Evolutionary conservation across 768 basidiomycete genomes (phyloP).

Genomic region (Lepiota brunneoincarnata): DNA sequence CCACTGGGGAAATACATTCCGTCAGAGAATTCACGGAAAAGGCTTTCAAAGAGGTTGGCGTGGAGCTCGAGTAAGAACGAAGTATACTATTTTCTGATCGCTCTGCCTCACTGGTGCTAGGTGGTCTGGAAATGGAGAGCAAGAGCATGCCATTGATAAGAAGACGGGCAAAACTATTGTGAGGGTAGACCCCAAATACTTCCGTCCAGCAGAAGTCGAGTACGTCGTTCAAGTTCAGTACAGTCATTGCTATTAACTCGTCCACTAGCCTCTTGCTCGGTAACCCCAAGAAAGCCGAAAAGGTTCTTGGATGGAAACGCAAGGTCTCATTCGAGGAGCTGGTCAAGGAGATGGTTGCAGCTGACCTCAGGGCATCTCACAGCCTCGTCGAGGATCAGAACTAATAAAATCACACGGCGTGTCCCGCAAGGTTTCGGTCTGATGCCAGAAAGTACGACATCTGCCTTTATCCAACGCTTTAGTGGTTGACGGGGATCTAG

Average conservation of each 20-base stretch:
- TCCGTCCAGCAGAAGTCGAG: constrained; percentile 96
- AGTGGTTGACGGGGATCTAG: no score
- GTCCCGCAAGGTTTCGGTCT: no score
- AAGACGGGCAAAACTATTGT: constrained; percentile 74
- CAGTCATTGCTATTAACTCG: not conserved
- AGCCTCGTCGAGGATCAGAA: constrained; percentile 86
- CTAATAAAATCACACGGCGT: constrained; percentile 26
- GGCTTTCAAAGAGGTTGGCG: constrained; percentile 69
- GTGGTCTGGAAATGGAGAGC: constrained; percentile 75
- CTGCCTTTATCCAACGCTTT: no score
- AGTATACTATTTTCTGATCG: not conserved
- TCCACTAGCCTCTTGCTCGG: constrained; percentile 60
- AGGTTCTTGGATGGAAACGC: constrained; percentile 87
- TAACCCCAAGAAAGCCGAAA: constrained; percentile 89
- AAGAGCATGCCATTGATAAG: constrained; percentile 74
- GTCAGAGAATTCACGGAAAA: constrained; percentile 94
- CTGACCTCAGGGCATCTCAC: constrained; percentile 71
- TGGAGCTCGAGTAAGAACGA: constrained; percentile 55
- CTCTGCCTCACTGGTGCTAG: constrained; percentile 29
- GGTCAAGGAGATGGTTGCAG: constrained; percentile 89
- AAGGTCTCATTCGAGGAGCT: constrained; percentile 79
- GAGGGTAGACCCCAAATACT: constrained; percentile 84
- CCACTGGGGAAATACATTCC: constrained; percentile 93
- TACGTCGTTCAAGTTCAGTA: constrained; percentile 36
- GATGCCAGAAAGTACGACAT: no score